phyloP scores from a whole-genome alignment of 1,284 basidiomycete genomes.

The Coriolopsis trogii region DNA sequence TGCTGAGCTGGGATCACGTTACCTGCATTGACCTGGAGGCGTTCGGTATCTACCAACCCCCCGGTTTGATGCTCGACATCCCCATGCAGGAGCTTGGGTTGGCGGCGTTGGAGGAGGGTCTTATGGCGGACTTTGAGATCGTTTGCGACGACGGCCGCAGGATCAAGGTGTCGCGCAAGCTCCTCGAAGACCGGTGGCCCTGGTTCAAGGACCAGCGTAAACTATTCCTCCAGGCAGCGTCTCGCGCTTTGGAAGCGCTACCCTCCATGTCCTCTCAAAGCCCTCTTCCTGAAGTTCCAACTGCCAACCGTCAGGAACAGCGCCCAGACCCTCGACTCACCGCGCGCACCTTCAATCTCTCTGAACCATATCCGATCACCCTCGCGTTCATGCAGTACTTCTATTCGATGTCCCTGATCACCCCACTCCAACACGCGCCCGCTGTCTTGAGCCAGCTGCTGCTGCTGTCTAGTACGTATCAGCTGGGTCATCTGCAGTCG shows the following conservation, averaged over 20 bases:
- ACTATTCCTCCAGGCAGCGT: slow-evolving; percentile 58
- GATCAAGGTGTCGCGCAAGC: slow-evolving; percentile 79
- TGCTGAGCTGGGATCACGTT: slow-evolving; percentile 90
- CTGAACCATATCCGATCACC: slow-evolving; percentile 89
- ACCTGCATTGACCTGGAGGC: slow-evolving; percentile 91
- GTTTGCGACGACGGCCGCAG: slow-evolving; percentile 88
- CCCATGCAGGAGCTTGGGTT: slow-evolving; percentile 79
- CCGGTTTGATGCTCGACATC: slow-evolving; percentile 66
- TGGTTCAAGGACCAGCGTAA: slow-evolving; percentile 86
- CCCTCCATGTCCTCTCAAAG: slow-evolving; percentile 61
- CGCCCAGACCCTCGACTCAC: slow-evolving; percentile 76
- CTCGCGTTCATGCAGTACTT: slow-evolving; percentile 92
- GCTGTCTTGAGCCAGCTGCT: slow-evolving; percentile 88
- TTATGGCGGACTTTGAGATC: slow-evolving; percentile 86
- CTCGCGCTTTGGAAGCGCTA: slow-evolving; percentile 54
- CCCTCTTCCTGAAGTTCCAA: slow-evolving; percentile 59
- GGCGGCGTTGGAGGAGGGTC: slow-evolving; percentile 75
- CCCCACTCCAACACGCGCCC: slow-evolving; percentile 88
- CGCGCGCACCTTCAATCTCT: slow-evolving; percentile 78
- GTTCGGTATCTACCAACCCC: slow-evolving; percentile 91
- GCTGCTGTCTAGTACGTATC: slow-evolving; percentile 84
- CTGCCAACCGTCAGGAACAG: slow-evolving; percentile 46
- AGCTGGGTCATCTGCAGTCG: slow-evolving; percentile 72
- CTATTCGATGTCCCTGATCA: slow-evolving; percentile 84
- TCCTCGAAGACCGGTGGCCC: slow-evolving; percentile 88